Percentiles rank a stretch among this genome's conserved stretches.
Conservation (phyloP, 495 filamentous ascomycete species). For the Tuber calosporum region DNA sequence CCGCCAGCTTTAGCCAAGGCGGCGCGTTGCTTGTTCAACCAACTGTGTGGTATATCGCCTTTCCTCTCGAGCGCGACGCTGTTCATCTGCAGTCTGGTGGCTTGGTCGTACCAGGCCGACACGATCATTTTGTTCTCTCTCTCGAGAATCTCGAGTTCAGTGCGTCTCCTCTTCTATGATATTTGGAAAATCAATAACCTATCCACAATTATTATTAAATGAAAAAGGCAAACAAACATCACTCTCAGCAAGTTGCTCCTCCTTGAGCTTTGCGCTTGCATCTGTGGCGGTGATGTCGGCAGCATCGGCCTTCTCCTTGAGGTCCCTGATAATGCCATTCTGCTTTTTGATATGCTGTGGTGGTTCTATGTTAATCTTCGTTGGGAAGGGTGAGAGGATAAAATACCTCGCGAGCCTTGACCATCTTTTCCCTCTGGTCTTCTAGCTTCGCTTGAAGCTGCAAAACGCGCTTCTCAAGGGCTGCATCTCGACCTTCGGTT, state of each 20-base stretch:
- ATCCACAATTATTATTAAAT: slow-evolving; percentile 10
- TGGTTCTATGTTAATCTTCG: slow-evolving; percentile 16
- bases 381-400: slow-evolving; percentile 3
- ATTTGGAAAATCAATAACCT: not conserved
- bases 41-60: slow-evolving; percentile 73
- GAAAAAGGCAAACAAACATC: slow-evolving; percentile 35
- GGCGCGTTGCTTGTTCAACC: slow-evolving; percentile 69
- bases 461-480: slow-evolving; percentile 37
- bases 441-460: slow-evolving; percentile 42
- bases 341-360: slow-evolving; percentile 56
- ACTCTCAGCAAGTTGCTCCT: slow-evolving; percentile 44
- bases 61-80: slow-evolving; percentile 68
- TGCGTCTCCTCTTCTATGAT: slow-evolving; percentile 53
- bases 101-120: slow-evolving; percentile 87
- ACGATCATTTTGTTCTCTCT: slow-evolving; percentile 78
- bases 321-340: slow-evolving; percentile 54
- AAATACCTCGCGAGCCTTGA: slow-evolving; percentile 42
- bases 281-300: slow-evolving; percentile 44
- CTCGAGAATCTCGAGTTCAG: slow-evolving; percentile 63
- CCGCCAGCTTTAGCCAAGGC: not conserved
- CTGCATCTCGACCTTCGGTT: slow-evolving; percentile 40
- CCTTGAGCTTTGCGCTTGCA: slow-evolving; percentile 47
- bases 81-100: slow-evolving; percentile 77
- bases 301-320: slow-evolving; percentile 52
- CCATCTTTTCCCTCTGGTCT: slow-evolving; percentile 41